These are phyloP conservation scores for Capronia coronata DNA, from an alignment of 2,329 filamentous ascomycete genomes.

Conservation along the genomic window DNA sequence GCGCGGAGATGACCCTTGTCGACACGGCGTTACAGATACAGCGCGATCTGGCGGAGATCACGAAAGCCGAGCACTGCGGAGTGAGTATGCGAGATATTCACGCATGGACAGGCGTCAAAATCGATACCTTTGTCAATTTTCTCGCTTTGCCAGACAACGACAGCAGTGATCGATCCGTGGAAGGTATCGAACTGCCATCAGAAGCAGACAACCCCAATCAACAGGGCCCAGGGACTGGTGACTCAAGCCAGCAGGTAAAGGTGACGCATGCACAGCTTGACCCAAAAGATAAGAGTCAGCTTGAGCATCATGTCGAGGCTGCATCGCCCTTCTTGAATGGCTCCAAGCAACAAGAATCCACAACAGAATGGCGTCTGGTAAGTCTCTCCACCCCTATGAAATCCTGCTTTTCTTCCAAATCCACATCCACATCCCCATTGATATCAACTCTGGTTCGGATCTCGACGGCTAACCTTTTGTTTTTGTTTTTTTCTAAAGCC, in stretches of 20 bases:
- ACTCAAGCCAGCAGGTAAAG: background rate
- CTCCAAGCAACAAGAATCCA: background rate
- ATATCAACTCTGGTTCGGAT: background rate
- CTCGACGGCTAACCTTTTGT: conserved; percentile 2
- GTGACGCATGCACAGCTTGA: conserved; percentile 12
- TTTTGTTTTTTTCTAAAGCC: conserved; percentile 34
- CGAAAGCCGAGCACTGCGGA: conserved; percentile 47
- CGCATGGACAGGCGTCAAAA: conserved; percentile 64
- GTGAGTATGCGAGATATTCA: conserved; percentile 65
- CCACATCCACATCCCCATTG: too few relatives aligned
- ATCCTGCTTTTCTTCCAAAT: too few relatives aligned
- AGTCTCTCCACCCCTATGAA: conserved; percentile 13
- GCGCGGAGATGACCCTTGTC: conserved; percentile 36
- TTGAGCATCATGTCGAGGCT: background rate
- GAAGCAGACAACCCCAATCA: too few relatives aligned
- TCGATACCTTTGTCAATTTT: conserved; percentile 79
- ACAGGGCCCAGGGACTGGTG: too few relatives aligned
- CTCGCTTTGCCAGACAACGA: conserved; percentile 48
- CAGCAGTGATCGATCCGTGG: too few relatives aligned
- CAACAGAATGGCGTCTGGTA: conserved; percentile 23
- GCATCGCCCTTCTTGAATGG: conserved; percentile 20
- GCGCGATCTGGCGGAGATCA: conserved; percentile 58
- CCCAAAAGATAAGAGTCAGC: background rate
- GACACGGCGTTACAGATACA: conserved; percentile 59
- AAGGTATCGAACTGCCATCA: too few relatives aligned